Conservation (phyloP, 2,329 filamentous ascomycete species). For the Penicillium carneum region DNA sequence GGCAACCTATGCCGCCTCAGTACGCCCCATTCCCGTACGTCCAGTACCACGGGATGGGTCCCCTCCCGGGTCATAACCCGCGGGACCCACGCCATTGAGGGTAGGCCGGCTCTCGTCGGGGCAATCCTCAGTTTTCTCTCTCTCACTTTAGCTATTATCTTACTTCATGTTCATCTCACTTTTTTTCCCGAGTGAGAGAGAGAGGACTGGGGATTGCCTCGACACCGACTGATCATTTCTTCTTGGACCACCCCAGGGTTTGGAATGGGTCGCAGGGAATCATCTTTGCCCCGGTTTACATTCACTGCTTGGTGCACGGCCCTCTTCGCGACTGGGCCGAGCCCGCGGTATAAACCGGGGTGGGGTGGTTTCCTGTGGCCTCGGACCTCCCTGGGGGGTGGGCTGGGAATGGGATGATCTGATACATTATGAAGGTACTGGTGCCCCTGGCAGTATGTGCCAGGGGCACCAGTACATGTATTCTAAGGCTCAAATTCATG, state of each 20-base stretch:
- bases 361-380: not conserved
- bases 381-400: conserved; percentile 5
- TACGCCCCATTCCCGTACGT: conserved; percentile 43
- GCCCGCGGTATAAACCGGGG: not conserved
- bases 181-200: conserved; percentile 3
- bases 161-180: conserved; percentile 8
- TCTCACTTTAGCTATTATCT: conserved; percentile 19
- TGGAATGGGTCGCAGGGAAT: not conserved
- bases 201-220: not conserved
- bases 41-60: conserved; percentile 24
- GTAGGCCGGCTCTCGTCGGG: conserved; percentile 21
- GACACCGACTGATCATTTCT: conserved; percentile 8
- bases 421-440: conserved; percentile 13
- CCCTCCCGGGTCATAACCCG: conserved; percentile 31
- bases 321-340: not conserved
- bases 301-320: conserved; percentile 3
- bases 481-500: conserved; percentile 6
- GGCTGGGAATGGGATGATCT: conserved; percentile 1
- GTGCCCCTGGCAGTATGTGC: not conserved
- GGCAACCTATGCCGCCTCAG: conserved; percentile 31
- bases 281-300: not conserved
- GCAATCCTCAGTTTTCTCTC: conserved; percentile 11
- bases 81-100: conserved; percentile 19
- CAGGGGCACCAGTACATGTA: conserved; percentile 16
- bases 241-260: not conserved